Conservation (phyloP, 352 stramenopile genomes). For the Plasmopara viticola region DNA sequence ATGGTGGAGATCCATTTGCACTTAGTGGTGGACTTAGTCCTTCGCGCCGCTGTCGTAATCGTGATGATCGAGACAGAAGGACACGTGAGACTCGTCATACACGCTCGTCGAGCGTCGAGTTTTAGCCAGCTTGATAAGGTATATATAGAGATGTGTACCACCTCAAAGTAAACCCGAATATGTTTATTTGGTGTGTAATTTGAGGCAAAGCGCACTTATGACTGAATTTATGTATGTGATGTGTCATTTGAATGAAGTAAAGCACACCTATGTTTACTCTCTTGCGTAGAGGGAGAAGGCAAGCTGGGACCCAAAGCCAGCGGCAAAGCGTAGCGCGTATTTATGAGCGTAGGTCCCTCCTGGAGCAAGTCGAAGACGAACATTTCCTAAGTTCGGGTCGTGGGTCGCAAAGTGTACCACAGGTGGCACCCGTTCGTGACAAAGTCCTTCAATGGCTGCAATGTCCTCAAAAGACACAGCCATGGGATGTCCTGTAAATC, state of each 20-base stretch:
- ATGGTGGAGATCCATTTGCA: conserved; percentile 24
- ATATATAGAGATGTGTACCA: conserved; percentile 5
- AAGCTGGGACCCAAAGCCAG: conserved; percentile 94
- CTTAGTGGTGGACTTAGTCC: conserved; percentile 30
- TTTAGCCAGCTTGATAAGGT: conserved; percentile 24
- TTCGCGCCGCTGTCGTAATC: conserved; percentile 18
- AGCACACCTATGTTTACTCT: background rate
- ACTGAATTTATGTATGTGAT: background rate
- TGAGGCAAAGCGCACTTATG: no score
- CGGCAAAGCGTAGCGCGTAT: conserved; percentile 94
- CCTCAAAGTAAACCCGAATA: background rate
- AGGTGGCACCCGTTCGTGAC: conserved; percentile 76
- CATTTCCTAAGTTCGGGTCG: conserved; percentile 63
- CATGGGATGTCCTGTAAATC: conserved; percentile 95
- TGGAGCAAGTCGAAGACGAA: conserved; percentile 43
- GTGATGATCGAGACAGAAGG: conserved; percentile 38
- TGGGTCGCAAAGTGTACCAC: conserved; percentile 89
- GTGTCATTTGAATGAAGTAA: background rate
- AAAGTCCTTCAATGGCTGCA: conserved; percentile 88
- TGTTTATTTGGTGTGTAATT: no score
- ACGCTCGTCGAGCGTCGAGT: conserved; percentile 48
- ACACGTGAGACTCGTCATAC: conserved; percentile 30
- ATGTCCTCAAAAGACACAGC: conserved; percentile 96
- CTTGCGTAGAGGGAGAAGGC: conserved; percentile 91
- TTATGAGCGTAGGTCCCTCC: conserved; percentile 70